Evolutionary conservation across 177 flowering plant genomes (phyloP), one percentile per base, ranked within the genome.

Genomic region (Vitis hybrid): DNA sequence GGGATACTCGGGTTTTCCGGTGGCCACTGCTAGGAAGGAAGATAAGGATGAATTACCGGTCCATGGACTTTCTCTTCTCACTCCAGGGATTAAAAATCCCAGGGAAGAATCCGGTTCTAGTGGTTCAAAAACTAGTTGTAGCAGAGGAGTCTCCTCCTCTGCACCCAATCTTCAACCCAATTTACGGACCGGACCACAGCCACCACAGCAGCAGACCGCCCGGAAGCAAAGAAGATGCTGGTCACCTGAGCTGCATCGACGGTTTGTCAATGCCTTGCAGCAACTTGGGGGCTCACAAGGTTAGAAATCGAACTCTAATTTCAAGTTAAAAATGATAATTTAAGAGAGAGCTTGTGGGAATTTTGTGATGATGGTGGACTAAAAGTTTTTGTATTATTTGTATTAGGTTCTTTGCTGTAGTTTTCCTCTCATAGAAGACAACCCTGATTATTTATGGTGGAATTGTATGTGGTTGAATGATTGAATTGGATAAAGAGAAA

Each of bases 221-320:
- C 74, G 91, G 84, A 94, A 94, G 73, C 86, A 85, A 27, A 84
- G 98, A 78, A 77, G 97, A 61, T 94, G 94, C 79, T 94, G 97
- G 98, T 91, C 97, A 4, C 88, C 91, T 7, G 95, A 94, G 71
- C 77, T 94, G 79, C 98, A 94, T 74, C 77, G 87, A 21, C 76
- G 87, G 9, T 94, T 94, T 64, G 81, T 90, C 32, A 77, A 70
- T 63, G 92, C 97, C 41, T 80, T 94, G 78, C 87, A 88, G 51
- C 84, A 88, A 53, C 90, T 92, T 53, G 97, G 97, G 18, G 97
- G 97, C 41, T 69, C 88, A 13, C 87, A 89, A 79, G 92, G 97
- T 92, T 15, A 66, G 72, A 35, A 30, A 21, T 24, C 58, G 11
- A 65, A 10, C 46, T 70, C 21, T 11, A 18, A 14, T 10, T 51